Conservation (phyloP, 192 early-diverging fungal genomes). For the Backusella morwellensis region DNA sequence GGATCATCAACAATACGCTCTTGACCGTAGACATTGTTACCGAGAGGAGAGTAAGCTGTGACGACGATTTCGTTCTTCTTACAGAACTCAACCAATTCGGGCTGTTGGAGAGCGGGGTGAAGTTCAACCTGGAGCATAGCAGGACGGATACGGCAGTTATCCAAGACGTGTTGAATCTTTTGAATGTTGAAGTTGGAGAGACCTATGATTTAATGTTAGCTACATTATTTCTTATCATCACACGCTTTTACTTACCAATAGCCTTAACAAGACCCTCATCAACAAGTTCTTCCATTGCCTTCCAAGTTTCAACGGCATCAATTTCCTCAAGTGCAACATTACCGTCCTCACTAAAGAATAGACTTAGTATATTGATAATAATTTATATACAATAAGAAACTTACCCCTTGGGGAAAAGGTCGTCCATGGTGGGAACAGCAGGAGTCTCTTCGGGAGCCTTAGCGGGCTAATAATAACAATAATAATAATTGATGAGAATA, state of each 20-base stretch:
- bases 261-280: conserved; percentile 51
- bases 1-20: conserved; percentile 32
- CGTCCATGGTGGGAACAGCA: conserved; percentile 17
- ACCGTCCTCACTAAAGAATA: conserved; percentile 16
- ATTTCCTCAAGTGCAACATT: conserved; percentile 41
- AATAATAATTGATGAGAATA: neutral
- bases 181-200: conserved; percentile 65
- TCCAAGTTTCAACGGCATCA: conserved; percentile 61
- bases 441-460: conserved; percentile 26
- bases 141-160: conserved; percentile 45
- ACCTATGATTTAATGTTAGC: conserved; percentile 37
- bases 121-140: conserved; percentile 84
- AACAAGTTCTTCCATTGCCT: conserved; percentile 71
- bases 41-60: conserved; percentile 87
- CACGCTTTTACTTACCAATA: conserved; percentile 35
- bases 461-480: neutral
- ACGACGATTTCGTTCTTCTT: conserved; percentile 64
- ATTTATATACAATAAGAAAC: neutral
- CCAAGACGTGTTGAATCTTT: conserved; percentile 36
- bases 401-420: conserved; percentile 34
- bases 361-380: too few species aligned
- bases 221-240: neutral
- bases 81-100: conserved; percentile 73
- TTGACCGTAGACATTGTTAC: conserved; percentile 41
- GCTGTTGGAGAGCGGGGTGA: conserved; percentile 73